phyloP scores from a whole-genome alignment of 78 protist species.

The Mastigamoeba balamuthi region DNA sequence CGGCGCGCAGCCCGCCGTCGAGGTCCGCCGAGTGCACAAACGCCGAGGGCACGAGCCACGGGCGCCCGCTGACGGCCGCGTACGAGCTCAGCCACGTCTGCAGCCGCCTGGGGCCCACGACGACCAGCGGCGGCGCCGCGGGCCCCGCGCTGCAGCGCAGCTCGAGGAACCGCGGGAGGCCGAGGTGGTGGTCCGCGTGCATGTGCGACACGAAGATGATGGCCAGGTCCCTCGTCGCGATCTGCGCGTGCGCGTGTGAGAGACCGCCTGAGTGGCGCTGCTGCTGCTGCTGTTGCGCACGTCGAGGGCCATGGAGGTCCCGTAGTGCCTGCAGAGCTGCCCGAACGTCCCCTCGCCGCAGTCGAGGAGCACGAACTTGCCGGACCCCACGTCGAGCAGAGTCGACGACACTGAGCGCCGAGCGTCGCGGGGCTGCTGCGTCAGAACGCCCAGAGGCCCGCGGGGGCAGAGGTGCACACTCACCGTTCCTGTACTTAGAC shows the following conservation, averaged over 20 bases:
- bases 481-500: slow-evolving; percentile 75
- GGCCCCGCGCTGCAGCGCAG: not conserved
- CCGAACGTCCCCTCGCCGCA: slow-evolving; percentile 88
- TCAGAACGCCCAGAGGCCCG: not conserved
- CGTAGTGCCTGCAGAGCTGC: slow-evolving; percentile 65
- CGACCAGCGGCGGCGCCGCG: not conserved
- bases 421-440: not conserved
- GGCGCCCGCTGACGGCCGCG: no score
- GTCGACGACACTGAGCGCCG: not conserved
- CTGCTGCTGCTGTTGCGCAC: no score
- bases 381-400: not conserved
- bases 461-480: slow-evolving; percentile 9
- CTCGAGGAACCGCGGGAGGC: slow-evolving; percentile 36
- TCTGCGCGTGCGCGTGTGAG: no score
- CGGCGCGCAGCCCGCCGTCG: not conserved
- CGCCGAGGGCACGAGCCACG: not conserved
- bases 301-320: not conserved
- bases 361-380: slow-evolving; percentile 62
- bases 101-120: slow-evolving; percentile 35
- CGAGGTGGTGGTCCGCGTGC: slow-evolving; percentile 97
- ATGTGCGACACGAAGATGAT: slow-evolving; percentile 82
- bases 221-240: not conserved
- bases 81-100: no score
- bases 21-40: not conserved
- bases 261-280: not conserved